phyloP scores from a whole-genome alignment of 352 stramenopile species.

The Phytophthora europaea region DNA sequence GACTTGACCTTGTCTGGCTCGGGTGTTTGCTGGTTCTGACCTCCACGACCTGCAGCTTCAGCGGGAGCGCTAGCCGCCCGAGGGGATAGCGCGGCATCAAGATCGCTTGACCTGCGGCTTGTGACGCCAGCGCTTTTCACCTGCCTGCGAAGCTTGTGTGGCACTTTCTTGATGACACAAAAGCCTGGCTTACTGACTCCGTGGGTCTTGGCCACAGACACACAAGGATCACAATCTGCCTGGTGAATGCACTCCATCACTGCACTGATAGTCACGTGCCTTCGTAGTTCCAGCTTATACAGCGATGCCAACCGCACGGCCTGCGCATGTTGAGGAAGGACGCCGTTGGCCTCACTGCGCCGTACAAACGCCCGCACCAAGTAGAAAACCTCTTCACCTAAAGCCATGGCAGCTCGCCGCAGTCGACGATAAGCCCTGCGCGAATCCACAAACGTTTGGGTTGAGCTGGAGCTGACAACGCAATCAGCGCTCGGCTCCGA shows the following conservation, averaged over 20 bases:
- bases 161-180: constrained; percentile 8
- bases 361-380: constrained; percentile 50
- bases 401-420: constrained; percentile 36
- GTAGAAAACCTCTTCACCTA: constrained; percentile 62
- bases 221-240: neutral
- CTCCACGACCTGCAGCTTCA: constrained; percentile 4
- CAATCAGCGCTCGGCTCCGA: constrained; percentile 29
- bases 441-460: constrained; percentile 22
- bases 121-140: constrained; percentile 25
- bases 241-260: constrained; percentile 49
- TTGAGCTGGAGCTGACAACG: neutral
- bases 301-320: constrained; percentile 60
- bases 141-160: constrained; percentile 16
- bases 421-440: constrained; percentile 52
- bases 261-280: constrained; percentile 62
- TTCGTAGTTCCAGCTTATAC: constrained; percentile 69
- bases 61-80: constrained; percentile 25
- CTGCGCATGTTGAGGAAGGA: constrained; percentile 57
- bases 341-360: constrained; percentile 52
- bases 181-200: constrained; percentile 1
- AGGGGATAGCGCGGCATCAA: constrained; percentile 1
- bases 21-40: constrained; percentile 18
- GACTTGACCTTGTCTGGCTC: constrained; percentile 44
- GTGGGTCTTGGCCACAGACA: neutral
- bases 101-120: neutral